Conservation (phyloP, 345 rosid genomes). For the Hypericum androsaemum region DNA sequence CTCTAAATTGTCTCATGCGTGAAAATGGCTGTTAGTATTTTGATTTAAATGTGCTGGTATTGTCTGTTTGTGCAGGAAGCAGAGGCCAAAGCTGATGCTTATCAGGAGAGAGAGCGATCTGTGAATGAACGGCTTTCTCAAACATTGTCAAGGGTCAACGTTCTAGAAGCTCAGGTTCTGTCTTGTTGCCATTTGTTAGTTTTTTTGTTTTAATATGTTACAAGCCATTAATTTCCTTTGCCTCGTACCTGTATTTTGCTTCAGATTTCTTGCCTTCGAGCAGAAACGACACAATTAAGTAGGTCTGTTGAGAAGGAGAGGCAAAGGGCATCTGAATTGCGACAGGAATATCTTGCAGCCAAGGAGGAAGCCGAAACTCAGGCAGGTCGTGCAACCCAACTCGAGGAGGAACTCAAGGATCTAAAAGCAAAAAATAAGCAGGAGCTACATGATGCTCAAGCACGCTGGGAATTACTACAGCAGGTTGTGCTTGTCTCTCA, state of each 20-base stretch:
- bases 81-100: slow-evolving; percentile 79
- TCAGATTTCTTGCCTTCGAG: slow-evolving; percentile 94
- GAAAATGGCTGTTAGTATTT: too few relatives aligned
- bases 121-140: slow-evolving; percentile 90
- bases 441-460: slow-evolving; percentile 73
- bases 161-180: slow-evolving; percentile 95
- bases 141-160: slow-evolving; percentile 88
- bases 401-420: slow-evolving; percentile 77
- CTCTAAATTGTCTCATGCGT: background rate
- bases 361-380: slow-evolving; percentile 98
- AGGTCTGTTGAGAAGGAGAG: slow-evolving; percentile 97
- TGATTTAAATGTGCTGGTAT: background rate
- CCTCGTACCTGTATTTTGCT: slow-evolving; percentile 26
- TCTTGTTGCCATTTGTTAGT: background rate
- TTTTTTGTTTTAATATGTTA: slow-evolving; percentile 5
- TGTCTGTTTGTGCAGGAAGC: slow-evolving; percentile 54
- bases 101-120: slow-evolving; percentile 92
- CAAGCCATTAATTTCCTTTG: slow-evolving; percentile 10
- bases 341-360: slow-evolving; percentile 95
- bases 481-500: slow-evolving; percentile 40
- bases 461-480: slow-evolving; percentile 72
- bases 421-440: slow-evolving; percentile 72
- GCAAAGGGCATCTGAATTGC: slow-evolving; percentile 94
- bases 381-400: slow-evolving; percentile 83
- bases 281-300: slow-evolving; percentile 86